Conservation (phyloP, 2,329 filamentous ascomycete species). For the Akanthomyces muscarius region DNA sequence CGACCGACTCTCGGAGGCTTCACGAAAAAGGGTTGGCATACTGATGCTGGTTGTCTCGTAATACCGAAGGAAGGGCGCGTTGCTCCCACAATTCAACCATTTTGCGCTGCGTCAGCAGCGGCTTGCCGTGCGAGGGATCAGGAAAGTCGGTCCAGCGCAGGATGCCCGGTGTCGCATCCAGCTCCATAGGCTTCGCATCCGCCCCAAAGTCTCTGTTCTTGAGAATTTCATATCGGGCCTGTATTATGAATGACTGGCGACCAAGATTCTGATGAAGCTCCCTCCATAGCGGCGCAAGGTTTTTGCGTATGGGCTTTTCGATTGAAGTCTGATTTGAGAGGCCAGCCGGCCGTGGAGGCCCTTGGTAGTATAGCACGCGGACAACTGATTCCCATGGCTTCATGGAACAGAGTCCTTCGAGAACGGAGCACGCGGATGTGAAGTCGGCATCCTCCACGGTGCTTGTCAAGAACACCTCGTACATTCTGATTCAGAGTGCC, state of each 20-base stretch:
- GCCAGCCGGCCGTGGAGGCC: constrained; percentile 42
- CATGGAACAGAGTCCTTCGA: constrained; percentile 57
- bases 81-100: constrained; percentile 54
- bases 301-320: constrained; percentile 36
- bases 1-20: rapidly evolving
- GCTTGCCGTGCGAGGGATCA: constrained; percentile 48
- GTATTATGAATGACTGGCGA: constrained; percentile 55
- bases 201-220: constrained; percentile 45
- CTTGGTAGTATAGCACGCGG: constrained; percentile 52
- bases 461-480: constrained; percentile 57
- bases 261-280: constrained; percentile 51
- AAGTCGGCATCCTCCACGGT: constrained; percentile 49
- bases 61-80: constrained; percentile 42
- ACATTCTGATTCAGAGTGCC: constrained; percentile 37
- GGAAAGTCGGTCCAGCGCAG: constrained; percentile 59
- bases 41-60: constrained; percentile 52
- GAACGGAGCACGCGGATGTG: constrained; percentile 45
- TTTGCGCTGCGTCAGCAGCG: constrained; percentile 48
- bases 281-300: constrained; percentile 42
- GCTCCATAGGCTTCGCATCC: constrained; percentile 30
- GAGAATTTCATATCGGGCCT: constrained; percentile 51
- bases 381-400: constrained; percentile 45
- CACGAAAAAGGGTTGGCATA: constrained; percentile 27
- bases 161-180: constrained; percentile 43
- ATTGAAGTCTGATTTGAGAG: constrained; percentile 41